phyloP scores from a whole-genome alignment of 1,139 yeast species.

The Debaryomycetaceae sp. region DNA sequence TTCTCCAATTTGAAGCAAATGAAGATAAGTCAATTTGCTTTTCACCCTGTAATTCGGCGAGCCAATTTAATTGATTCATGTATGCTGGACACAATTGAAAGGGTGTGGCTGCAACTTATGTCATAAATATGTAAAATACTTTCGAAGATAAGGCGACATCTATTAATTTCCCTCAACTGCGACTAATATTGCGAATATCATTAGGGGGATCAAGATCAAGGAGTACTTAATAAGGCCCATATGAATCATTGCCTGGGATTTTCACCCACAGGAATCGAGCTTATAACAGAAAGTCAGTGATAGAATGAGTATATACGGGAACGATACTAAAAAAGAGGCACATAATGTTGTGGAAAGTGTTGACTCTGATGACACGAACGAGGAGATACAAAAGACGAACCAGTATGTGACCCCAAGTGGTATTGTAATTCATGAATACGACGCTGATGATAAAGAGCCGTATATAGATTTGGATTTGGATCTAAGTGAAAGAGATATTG shows the following conservation, averaged over 20 bases:
- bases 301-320: not conserved
- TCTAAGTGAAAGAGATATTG: constrained; percentile 29
- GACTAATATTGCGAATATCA: too few species aligned
- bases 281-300: not conserved
- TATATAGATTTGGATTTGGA: constrained; percentile 29
- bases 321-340: not conserved
- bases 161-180: not conserved
- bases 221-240: too few species aligned
- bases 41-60: too few species aligned
- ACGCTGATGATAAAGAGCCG: constrained; percentile 8
- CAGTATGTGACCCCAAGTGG: not conserved
- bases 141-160: too few species aligned
- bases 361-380: not conserved
- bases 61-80: too few species aligned
- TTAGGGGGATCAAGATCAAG: too few species aligned
- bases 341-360: not conserved
- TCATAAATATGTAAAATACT: too few species aligned
- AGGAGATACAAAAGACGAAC: not conserved
- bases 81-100: too few species aligned
- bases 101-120: too few species aligned
- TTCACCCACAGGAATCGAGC: not conserved
- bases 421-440: not conserved
- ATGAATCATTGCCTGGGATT: too few species aligned
- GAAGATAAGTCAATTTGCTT: too few species aligned
- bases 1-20: too few species aligned